These are phyloP conservation scores for Fragaria vesca DNA, from an alignment of 306 rosid genomes.

Conservation along the genomic window DNA sequence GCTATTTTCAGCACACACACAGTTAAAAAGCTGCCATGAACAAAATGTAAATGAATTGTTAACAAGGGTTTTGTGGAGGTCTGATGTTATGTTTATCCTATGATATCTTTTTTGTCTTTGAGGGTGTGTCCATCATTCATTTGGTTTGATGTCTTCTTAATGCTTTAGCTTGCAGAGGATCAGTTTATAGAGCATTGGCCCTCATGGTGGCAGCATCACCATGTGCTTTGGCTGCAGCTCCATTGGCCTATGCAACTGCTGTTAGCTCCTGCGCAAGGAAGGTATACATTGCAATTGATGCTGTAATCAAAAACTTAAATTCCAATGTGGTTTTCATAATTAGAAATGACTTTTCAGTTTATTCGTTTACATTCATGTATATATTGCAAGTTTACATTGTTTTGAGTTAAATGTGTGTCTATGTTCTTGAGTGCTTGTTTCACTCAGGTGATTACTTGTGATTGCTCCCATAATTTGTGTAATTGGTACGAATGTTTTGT, in stretches of 20 bases:
- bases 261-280: constrained; percentile 89
- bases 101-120: neutral
- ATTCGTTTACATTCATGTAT: neutral
- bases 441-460: neutral
- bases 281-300: constrained; percentile 41
- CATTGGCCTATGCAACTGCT: constrained; percentile 94
- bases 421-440: neutral
- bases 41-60: neutral
- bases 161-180: constrained; percentile 88
- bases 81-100: neutral
- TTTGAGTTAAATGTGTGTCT: neutral
- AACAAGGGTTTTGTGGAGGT: neutral
- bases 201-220: constrained; percentile 99
- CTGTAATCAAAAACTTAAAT: neutral
- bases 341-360: neutral
- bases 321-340: neutral
- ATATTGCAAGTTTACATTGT: neutral
- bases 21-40: neutral
- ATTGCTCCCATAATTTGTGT: neutral
- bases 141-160: constrained; percentile 36
- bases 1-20: neutral
- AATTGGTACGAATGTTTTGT: neutral
- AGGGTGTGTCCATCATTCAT: constrained; percentile 20
- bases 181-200: constrained; percentile 90
- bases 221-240: constrained; percentile 98